Evolutionary conservation across 75 land plant species (phyloP), one percentile per base, ranked within the genome.

Genomic region (Gnetum montanum): DNA sequence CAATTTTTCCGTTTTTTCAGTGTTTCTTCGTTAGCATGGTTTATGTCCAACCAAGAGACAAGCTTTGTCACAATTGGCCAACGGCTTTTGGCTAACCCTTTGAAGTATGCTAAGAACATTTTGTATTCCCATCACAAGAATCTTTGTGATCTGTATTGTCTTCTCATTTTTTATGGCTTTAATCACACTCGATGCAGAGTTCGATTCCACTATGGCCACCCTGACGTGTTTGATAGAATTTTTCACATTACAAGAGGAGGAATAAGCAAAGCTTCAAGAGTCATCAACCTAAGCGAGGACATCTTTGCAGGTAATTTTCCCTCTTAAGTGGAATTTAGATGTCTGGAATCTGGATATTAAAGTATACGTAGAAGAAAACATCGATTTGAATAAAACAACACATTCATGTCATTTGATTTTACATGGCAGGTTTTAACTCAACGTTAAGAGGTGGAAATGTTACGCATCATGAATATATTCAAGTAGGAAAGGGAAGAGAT

Each of bases 51-150:
- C 66, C 97, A 91, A 68, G 97, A 91, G 44, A 87, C 73, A 15
- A 91, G 93, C 60, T 91, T 91, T 81, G 97, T 91, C 6, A 91
- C 97, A n/a, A 91, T 91, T 58, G 97, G 97, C 0, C 97, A 87
- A 50, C 83, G 93, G 53, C 61, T 87, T 4, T 74, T 91, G 35
- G 93, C 97, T 18, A 78, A 60, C 43, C 97, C 97, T 44, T 61
- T 91, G 48, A 91, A 73, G 97, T 90, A 70, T 68, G 81, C 61
- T 57, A n/a, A n/a, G n/a, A n/a, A n/a, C n/a, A n/a, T n/a, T n/a
- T n/a, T n/a, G 18, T 51, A 16, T 35, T 37, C 3, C n/a, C n/a
- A n/a, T n/a, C n/a, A n/a, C n/a, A n/a, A n/a, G n/a, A n/a, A n/a
- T n/a, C n/a, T n/a, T n/a, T n/a, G n/a, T n/a, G n/a, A n/a, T n/a